Conservation (phyloP, 345 rosid genomes). For the Arabis hirsuta region DNA sequence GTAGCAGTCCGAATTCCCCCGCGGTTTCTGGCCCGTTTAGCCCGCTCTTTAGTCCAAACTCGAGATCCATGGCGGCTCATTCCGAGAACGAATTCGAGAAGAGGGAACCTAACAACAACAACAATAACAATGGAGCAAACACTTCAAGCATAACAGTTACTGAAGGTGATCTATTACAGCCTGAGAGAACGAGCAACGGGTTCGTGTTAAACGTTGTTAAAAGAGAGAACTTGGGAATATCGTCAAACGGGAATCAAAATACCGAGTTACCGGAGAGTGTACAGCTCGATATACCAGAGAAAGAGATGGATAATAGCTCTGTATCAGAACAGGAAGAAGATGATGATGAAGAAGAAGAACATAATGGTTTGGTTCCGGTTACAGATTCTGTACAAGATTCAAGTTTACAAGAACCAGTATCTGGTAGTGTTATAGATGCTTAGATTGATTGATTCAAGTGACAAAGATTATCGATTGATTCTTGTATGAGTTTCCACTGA, state of each 20-base stretch:
- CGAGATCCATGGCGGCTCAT: conserved; percentile 47
- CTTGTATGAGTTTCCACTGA: neutral
- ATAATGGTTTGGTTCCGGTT: conserved; percentile 15
- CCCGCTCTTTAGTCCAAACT: conserved; percentile 40
- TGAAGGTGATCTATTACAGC: conserved; percentile 88
- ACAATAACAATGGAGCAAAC: conserved; percentile 21
- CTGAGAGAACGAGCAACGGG: conserved; percentile 73
- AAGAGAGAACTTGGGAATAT: conserved; percentile 58
- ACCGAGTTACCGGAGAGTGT: conserved; percentile 64
- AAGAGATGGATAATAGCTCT: conserved; percentile 72
- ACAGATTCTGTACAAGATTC: conserved; percentile 22
- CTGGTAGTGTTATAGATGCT: conserved; percentile 34
- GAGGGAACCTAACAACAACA: conserved; percentile 43
- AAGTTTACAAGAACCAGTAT: conserved; percentile 31
- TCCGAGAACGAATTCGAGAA: conserved; percentile 49
- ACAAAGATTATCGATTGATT: conserved; percentile 15
- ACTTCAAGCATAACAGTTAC: conserved; percentile 70
- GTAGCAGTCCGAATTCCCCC: conserved; percentile 54
- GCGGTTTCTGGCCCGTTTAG: conserved; percentile 43
- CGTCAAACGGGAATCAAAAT: conserved; percentile 45
- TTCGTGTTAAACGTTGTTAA: conserved; percentile 74
- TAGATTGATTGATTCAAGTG: conserved; percentile 28
- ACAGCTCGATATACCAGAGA: conserved; percentile 72
- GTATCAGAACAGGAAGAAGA: conserved; percentile 61
- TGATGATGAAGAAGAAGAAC: conserved; percentile 26